Percentiles rank a stretch among this genome's conserved stretches.
Conservation (phyloP, 805 yeast species). For the Pichia gijzeniarum region DNA sequence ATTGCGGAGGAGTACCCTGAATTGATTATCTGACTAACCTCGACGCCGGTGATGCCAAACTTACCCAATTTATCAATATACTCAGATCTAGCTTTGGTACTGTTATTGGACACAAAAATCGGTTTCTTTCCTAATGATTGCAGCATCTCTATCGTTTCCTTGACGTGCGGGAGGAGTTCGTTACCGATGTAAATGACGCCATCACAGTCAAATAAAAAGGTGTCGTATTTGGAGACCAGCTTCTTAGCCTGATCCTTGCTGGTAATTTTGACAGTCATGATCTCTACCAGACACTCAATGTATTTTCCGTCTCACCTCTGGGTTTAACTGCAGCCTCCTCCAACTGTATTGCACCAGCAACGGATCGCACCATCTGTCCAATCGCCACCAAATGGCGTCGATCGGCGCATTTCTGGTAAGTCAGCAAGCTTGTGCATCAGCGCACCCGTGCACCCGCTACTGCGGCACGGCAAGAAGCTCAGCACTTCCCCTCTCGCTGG, state of each 20-base stretch:
- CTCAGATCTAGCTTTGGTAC: slow-evolving; percentile 78
- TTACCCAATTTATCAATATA: slow-evolving; percentile 71
- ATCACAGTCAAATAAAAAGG: slow-evolving; percentile 92
- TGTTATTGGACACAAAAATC: slow-evolving; percentile 91
- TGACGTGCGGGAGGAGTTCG: slow-evolving; percentile 68
- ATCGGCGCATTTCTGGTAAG: too few species aligned
- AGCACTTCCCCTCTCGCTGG: too few species aligned
- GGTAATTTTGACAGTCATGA: slow-evolving; percentile 45
- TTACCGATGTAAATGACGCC: slow-evolving; percentile 95
- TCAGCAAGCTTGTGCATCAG: too few species aligned
- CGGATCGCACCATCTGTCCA: too few species aligned
- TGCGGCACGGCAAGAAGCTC: too few species aligned
- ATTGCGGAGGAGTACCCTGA: slow-evolving; percentile 89
- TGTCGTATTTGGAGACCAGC: slow-evolving; percentile 65
- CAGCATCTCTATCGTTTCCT: slow-evolving; percentile 66
- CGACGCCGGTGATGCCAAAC: slow-evolving; percentile 41
- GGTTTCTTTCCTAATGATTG: slow-evolving; percentile 53
- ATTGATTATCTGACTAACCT: slow-evolving; percentile 72
- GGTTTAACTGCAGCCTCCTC: too few species aligned
- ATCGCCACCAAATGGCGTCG: too few species aligned
- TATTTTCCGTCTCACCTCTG: too few species aligned
- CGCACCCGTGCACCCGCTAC: too few species aligned
- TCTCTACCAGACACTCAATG: too few species aligned
- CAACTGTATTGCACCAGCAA: too few species aligned
- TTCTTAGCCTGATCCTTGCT: slow-evolving; percentile 41